Base-by-base conservation (phyloP, 805 yeast genomes). In the Candida glaebosa region DNA sequence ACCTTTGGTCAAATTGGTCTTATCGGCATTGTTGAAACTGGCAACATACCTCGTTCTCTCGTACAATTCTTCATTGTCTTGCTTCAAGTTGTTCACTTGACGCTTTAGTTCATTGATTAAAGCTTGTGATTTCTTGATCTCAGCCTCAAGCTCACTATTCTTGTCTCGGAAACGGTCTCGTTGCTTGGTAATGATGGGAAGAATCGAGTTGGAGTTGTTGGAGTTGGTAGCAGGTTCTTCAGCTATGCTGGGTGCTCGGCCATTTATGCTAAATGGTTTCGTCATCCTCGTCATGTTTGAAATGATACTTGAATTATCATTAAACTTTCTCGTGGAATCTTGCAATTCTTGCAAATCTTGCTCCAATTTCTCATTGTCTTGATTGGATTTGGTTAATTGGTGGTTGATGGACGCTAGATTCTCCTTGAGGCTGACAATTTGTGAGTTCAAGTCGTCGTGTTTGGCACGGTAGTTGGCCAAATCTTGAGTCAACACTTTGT, bases 151-250 rank as follows among this genome's bases (percentile, higher is more conserved):
- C 57, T 87, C 96, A 43, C 76, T 78, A 54, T 84, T 87, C 41
- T 88, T 75, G n/a, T 78, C 75, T 53, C 95, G 81, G 70, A 90
- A 89, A 47, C 99, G 71, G 61, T 91, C 99, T 59, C 99, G 80
- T 66, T 91, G 99, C 56, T 91, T 90, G 10, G 96, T 89, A 20
- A 93, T 79, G 40, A 91, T 88, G 1, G 95, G 95, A 38, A 91
- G 62, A 20, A 90, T 78, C 3, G 81, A 75, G 9, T 70, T 55
- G 31, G n/a, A 12, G 8, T 47, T 49, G 9, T 70, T 55, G 31
- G n/a, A 12, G 8, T 47, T 49, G 7, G 51, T 49, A 8, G 45
- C 53, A 12, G 47, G 46, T 15, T 42, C 32, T 9, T 42, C 42
- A 20, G 50, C 45, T 8, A 12, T 12, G 12, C 28, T 24, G 28